Percentiles rank a stretch among this genome's conserved stretches.
phyloP scores from a whole-genome alignment of 2,329 filamentous ascomycete genomes.

The Emericellopsis cladophorae region DNA sequence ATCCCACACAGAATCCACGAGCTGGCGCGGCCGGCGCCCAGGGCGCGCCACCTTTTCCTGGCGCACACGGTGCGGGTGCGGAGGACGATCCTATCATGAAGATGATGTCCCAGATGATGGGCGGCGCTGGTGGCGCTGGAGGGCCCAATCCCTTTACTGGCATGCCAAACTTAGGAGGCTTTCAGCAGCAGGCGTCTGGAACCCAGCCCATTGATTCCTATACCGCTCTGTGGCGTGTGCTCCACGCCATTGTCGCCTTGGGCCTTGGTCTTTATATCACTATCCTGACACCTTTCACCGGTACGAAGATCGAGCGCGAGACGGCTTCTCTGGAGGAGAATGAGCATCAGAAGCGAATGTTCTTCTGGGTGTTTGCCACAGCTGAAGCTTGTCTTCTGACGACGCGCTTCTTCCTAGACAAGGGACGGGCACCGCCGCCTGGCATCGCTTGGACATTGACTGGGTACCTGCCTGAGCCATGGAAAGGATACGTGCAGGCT shows the following conservation, averaged over 20 bases:
- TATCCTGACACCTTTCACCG: constrained; percentile 54
- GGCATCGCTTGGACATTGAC: constrained; percentile 53
- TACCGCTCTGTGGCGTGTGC: constrained; percentile 52
- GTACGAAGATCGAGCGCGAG: constrained; percentile 49
- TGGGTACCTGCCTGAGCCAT: constrained; percentile 53
- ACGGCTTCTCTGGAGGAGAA: constrained; percentile 15
- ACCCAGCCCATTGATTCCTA: constrained; percentile 14
- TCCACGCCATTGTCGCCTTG: constrained; percentile 62
- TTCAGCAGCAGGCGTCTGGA: constrained; percentile 23
- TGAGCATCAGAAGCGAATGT: constrained; percentile 23
- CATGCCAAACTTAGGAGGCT: constrained; percentile 25
- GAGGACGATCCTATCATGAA: constrained; percentile 34
- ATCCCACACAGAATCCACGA: constrained; percentile 17
- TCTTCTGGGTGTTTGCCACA: constrained; percentile 75
- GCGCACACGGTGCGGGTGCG: constrained; percentile 9
- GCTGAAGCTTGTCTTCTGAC: constrained; percentile 62
- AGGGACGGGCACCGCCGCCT: constrained; percentile 38
- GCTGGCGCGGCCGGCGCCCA: neutral
- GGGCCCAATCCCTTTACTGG: constrained; percentile 20
- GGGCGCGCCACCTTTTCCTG: constrained; percentile 5
- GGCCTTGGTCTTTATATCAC: constrained; percentile 59
- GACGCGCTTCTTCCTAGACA: constrained; percentile 58
- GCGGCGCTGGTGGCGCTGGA: constrained; percentile 15
- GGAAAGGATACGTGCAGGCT: constrained; percentile 47
- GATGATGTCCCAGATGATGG: constrained; percentile 65